These are phyloP conservation scores for Adansonia rubrostipa DNA, from an alignment of 441 rosid species.

Conservation along the genomic window DNA sequence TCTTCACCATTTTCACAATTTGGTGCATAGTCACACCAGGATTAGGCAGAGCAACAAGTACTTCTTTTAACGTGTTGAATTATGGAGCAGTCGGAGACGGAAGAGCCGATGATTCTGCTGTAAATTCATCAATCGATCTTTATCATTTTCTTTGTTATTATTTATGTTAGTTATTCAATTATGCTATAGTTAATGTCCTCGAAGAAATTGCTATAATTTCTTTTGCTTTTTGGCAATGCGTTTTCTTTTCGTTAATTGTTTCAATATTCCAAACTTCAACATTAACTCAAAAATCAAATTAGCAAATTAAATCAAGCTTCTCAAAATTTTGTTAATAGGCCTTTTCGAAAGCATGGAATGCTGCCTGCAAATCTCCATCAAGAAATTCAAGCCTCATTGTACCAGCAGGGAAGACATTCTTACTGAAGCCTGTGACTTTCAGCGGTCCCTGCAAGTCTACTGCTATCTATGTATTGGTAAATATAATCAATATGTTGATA, in stretches of 20 bases:
- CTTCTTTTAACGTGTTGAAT: slow-evolving; percentile 6
- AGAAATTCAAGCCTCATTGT: slow-evolving; percentile 28
- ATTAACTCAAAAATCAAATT: no score
- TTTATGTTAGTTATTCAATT: not conserved
- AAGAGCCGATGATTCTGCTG: slow-evolving; percentile 23
- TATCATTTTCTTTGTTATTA: not conserved
- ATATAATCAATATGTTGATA: not conserved
- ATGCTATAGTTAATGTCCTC: not conserved
- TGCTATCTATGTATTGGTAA: slow-evolving; percentile 33
- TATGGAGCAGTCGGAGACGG: slow-evolving; percentile 28
- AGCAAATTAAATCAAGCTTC: not conserved
- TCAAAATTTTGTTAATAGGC: slow-evolving; percentile 27
- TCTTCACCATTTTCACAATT: slow-evolving; percentile 7
- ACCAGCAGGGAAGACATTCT: slow-evolving; percentile 38
- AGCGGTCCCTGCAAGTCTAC: slow-evolving; percentile 44
- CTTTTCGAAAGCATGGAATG: slow-evolving; percentile 44
- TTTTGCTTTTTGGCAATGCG: no score
- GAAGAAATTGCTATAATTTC: no score
- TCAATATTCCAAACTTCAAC: no score
- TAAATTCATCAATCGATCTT: not conserved
- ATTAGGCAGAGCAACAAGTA: not conserved
- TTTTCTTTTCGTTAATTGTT: not conserved
- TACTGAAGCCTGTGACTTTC: slow-evolving; percentile 38
- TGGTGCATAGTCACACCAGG: not conserved
- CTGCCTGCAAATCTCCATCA: slow-evolving; percentile 33